Evolutionary conservation across 768 basidiomycete species (phyloP).

Genomic region (Podaxis rugospora): DNA sequence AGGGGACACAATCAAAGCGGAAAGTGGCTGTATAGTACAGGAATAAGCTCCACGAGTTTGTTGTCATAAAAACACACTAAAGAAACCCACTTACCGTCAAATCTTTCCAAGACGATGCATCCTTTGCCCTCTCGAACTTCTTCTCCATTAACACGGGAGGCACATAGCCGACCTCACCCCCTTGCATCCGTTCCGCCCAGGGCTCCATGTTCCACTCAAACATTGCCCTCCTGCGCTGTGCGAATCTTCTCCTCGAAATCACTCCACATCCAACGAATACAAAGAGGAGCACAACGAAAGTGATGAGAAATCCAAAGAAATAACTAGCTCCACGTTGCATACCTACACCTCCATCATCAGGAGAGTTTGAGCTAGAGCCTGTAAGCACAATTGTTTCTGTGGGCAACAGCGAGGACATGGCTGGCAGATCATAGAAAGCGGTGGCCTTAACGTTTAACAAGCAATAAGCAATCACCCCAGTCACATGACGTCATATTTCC

Average conservation of each 20-base stretch:
- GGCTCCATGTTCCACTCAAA: constrained; percentile 17
- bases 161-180: constrained; percentile 3
- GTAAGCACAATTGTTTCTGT: constrained; percentile 6
- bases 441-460: no score
- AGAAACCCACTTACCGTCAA: constrained; percentile 2
- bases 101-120: constrained; percentile 6
- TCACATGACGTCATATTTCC: constrained; percentile 10
- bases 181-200: constrained; percentile 2
- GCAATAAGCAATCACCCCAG: background rate
- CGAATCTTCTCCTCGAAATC: constrained; percentile 37
- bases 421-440: background rate
- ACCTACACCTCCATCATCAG: background rate
- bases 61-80: background rate
- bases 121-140: background rate
- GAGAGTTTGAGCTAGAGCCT: background rate
- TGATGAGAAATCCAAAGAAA: constrained; percentile 50
- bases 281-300: constrained; percentile 43
- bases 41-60: background rate
- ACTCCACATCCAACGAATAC: constrained; percentile 50
- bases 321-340: constrained; percentile 34
- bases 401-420: constrained; percentile 4
- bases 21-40: background rate
- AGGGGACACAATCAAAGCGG: constrained; percentile 1
- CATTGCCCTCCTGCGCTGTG: constrained; percentile 21
- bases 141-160: constrained; percentile 4